phyloP scores from a whole-genome alignment of 2,329 filamentous ascomycete genomes.

The Blastomyces emzantsi region DNA sequence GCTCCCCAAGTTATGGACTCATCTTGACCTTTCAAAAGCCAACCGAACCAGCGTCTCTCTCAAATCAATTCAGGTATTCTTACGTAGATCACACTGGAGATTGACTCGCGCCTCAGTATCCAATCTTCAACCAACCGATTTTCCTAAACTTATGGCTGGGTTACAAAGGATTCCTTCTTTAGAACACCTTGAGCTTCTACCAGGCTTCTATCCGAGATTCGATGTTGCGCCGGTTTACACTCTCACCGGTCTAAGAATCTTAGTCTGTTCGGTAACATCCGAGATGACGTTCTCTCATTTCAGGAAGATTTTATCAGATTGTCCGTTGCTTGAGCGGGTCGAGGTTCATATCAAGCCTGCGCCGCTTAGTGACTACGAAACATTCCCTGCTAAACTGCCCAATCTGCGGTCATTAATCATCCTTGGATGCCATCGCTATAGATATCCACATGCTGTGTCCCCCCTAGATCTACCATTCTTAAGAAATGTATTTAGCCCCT shows the following conservation, averaged over 20 bases:
- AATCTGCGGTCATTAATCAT: constrained; percentile 9
- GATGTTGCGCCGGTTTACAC: constrained; percentile 7
- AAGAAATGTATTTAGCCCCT: constrained; percentile 3
- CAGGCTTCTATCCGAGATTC: constrained; percentile 16
- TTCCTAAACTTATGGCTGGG: constrained; percentile 20
- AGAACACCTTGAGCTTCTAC: constrained; percentile 25
- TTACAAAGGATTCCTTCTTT: constrained; percentile 24
- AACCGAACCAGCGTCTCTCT: constrained; percentile 33
- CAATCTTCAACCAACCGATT: constrained; percentile 20
- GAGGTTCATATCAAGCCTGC: constrained; percentile 10
- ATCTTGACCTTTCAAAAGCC: constrained; percentile 45
- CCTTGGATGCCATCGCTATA: neutral
- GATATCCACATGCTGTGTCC: neutral
- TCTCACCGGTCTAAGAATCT: constrained; percentile 15
- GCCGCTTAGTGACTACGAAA: constrained; percentile 1
- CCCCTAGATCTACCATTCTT: constrained; percentile 1
- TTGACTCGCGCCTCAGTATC: constrained; percentile 24
- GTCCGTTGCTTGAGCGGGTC: constrained; percentile 16
- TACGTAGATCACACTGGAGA: constrained; percentile 28
- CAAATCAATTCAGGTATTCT: constrained; percentile 28
- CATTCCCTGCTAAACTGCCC: constrained; percentile 3
- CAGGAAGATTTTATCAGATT: constrained; percentile 13
- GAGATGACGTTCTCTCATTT: constrained; percentile 11
- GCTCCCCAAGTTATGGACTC: constrained; percentile 41
- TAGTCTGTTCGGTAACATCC: constrained; percentile 12